phyloP scores from a whole-genome alignment of 768 basidiomycete species.

The Naganishia onofrii region DNA sequence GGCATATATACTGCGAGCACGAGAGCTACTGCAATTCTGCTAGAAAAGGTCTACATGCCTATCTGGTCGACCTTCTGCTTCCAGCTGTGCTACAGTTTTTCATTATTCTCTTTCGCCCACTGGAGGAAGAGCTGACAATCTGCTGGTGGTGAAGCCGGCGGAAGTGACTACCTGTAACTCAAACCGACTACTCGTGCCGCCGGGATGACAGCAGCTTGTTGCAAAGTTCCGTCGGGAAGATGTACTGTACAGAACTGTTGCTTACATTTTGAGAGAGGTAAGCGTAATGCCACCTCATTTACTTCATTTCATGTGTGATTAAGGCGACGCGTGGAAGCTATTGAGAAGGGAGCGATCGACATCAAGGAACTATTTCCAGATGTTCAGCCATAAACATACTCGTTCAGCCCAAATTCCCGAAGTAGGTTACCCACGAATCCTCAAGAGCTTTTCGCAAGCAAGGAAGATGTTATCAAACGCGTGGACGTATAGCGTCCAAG shows the following conservation, averaged over 20 bases:
- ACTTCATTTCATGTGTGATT: background rate
- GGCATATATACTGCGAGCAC: too few relatives aligned
- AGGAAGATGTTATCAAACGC: slow-evolving; percentile 55
- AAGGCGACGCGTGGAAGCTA: slow-evolving; percentile 19
- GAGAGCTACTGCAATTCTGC: too few relatives aligned
- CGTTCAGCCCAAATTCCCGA: background rate
- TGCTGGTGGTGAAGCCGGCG: background rate
- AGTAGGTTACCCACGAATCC: background rate
- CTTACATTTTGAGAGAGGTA: background rate
- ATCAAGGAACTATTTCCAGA: background rate
- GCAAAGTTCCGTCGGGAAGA: background rate
- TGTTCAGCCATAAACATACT: background rate
- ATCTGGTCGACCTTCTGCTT: too few relatives aligned
- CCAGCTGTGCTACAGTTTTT: too few relatives aligned
- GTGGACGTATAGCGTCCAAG: slow-evolving; percentile 70
- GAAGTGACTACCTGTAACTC: background rate
- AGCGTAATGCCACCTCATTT: background rate
- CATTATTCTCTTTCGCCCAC: too few relatives aligned
- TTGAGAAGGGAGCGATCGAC: background rate
- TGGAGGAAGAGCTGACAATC: background rate
- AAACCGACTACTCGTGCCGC: background rate
- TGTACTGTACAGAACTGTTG: background rate
- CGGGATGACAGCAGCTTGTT: background rate
- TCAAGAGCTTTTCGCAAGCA: background rate
- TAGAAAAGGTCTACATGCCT: too few relatives aligned